Base-by-base conservation (phyloP, 306 rosid genomes). In the Pachyrhizus erosus region DNA sequence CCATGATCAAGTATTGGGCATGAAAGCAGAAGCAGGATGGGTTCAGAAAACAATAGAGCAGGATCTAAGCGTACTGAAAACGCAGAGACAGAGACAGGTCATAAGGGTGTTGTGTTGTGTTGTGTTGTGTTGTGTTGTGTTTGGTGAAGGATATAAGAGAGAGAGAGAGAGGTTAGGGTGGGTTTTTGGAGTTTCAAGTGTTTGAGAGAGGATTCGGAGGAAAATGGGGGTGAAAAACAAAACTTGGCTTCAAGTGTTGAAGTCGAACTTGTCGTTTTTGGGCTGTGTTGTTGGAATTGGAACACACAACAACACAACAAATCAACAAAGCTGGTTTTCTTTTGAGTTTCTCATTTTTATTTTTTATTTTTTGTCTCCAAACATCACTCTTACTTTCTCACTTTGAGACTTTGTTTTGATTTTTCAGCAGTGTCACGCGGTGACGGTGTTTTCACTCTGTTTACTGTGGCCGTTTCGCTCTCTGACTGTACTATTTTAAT, bases 301-400 rank as follows among this genome's bases (percentile, higher is more conserved):
- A 82, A 27, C 82, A 88, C 75, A 62, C n/a, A n/a, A n/a, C n/a
- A n/a, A n/a, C n/a, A 7, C 23, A 0, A 37, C 42, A 37, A 37
- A 1, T 27, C n/a, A 81, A 26, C 70, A 82, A 90, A 89, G 92
- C 77, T 85, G 74, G 86, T 74, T 68, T 48, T 86, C 91, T 85
- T 88, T 72, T 80, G 62, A 81, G 80, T 79, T 79, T 83, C 60
- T 39, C 39, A 6, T 11, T 65, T 13, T 64, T 7, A n/a, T n/a
- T 60, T 0, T 60, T 0, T 39, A 5, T 58, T 5, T 45, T 24
- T 72, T 73, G 75, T 26, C 33, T 23, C 9, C 2, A 2, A 7
- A 21, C 9, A 6, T 60, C 20, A 39, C 58, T 9, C 67, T 62
- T 52, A 40, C 68, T 78, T 80, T 55, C 61, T 76, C 29, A 73